These are phyloP conservation scores for Corchorus olitorius DNA, from an alignment of 345 rosid genomes.

Conservation along the genomic window DNA sequence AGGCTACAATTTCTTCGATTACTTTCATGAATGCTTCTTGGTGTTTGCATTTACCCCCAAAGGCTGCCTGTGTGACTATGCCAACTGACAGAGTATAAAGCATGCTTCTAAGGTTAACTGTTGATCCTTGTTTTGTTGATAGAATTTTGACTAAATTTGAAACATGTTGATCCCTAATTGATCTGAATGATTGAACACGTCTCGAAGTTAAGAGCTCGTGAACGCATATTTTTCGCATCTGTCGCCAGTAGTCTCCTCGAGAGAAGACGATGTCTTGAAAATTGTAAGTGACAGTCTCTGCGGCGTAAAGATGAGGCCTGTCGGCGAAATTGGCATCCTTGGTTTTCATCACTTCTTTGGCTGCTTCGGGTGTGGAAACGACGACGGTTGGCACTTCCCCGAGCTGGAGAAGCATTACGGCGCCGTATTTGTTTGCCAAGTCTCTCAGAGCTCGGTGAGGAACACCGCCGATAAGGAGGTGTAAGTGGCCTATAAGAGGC, in stretches of 20 bases:
- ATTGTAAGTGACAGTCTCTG: background rate
- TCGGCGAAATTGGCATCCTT: conserved; percentile 34
- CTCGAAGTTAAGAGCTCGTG: too few relatives aligned
- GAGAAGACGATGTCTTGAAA: background rate
- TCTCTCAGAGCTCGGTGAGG: conserved; percentile 15
- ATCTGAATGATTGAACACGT: too few relatives aligned
- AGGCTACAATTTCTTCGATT: background rate
- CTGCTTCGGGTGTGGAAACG: conserved; percentile 38
- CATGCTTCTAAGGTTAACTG: background rate
- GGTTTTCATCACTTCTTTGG: conserved; percentile 32
- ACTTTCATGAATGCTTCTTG: background rate
- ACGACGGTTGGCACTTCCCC: conserved; percentile 36
- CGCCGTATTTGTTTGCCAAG: conserved; percentile 34
- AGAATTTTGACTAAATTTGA: too few relatives aligned
- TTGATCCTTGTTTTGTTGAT: background rate
- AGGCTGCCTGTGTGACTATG: background rate
- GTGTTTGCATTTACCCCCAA: background rate
- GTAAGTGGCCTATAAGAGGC: background rate
- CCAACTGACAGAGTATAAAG: background rate
- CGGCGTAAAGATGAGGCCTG: background rate
- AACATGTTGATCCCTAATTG: background rate
- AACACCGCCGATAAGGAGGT: conserved; percentile 6
- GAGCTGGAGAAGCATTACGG: conserved; percentile 34
- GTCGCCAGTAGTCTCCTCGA: background rate
- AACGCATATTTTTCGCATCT: too few relatives aligned